Base-by-base conservation (phyloP, 208 protist species). In the Trypanosoma melophagium region DNA sequence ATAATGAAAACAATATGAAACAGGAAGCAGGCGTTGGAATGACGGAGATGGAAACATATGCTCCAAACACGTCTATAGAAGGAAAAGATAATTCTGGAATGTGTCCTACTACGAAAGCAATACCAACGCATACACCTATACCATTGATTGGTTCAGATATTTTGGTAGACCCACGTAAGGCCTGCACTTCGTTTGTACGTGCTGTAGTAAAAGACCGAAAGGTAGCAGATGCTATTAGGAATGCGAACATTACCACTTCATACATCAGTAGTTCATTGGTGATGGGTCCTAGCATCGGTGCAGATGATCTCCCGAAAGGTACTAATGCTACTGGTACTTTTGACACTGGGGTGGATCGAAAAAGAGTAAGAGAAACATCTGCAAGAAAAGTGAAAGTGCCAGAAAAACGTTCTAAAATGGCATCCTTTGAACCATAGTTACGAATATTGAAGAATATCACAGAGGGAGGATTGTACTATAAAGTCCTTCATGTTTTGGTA, bases 201-300 rank as follows among this genome's bases (percentile, higher is more conserved):
- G 12, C 70, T 22, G 81, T 93, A 5, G 86, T 91, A 24, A 51
- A 62, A 19, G 71, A 89, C 54, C 81, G 80, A 7, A 59, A 78
- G 3, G 81, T 85, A 13, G 89, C 84, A 14, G 44, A 80, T 21
- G 83, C 78, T 17, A 84, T 95, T 31, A 74, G 89, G 71, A 83
- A 83, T 47, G 69, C 87, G 8, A 96, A 96, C 56, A 71, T 91
- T 44, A 83, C 79, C 22, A 96, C 90, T 1, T 85, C 66, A 14
- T 96, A 82, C 57, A 69, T 96, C 13, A 93, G 85, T 56, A 73
- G 66, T 22, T 66, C 49, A 12, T 63, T 96, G 1, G 74, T 96
- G 51, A 63, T 71, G 31, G 79, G 82, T 10, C 77, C 79, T 35
- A 80, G 58, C 54, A 69, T 72, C 25, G 64, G 67, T n/a, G 1